Evolutionary conservation across 1,139 yeast genomes (phyloP), one percentile per base, ranked within the genome.

Genomic region (Scheffersomyces quercinus): DNA sequence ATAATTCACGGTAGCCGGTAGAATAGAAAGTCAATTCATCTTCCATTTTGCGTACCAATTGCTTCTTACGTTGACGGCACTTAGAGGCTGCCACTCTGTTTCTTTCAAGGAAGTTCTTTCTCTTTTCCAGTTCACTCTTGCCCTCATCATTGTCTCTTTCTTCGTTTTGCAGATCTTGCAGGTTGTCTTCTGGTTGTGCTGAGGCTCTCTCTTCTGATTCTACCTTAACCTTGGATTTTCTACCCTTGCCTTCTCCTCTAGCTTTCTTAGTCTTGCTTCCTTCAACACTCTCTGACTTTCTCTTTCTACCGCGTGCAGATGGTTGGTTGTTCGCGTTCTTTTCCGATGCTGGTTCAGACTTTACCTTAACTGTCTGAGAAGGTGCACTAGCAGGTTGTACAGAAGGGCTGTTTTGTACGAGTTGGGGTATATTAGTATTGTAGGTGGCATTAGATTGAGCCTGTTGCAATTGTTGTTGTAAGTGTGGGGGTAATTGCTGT

Each of bases 61-160:
- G 91, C 68, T 95, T 93, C 75, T 93, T 95, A 42, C 97, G 80
- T 65, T 88, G 96, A 46, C 99, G 81, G 70, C 98, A 95, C 64
- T 90, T 91, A 33, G 95, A 83, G 0, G 99, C 99, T 0, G 99
- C 99, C 11, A 93, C 82, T 48, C 99, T 77, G 63, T 93, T 93
- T 49, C 98, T 75, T 62, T 93, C 99, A 52, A 93, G 68, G 55
- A 93, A 93, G 52, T 78, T 84, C 60, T 83, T 82, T 29, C 98
- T 79, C 59, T 87, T 89, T 38, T 86, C 93, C 39, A 79, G 88
- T 37, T 81, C 85, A 0, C 75, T 60, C 48, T 60, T 48, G 15
- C 41, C 40, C 26, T 28, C 28, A 35, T 28, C 20, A 11, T 35
- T 8, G 43, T 53, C 46, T 36, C 48, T 14, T 40, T 38, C 32